Evolutionary conservation across 2,329 filamentous ascomycete species (phyloP), one percentile per base, ranked within the genome.

Genomic region (Dactylellina sp.): DNA sequence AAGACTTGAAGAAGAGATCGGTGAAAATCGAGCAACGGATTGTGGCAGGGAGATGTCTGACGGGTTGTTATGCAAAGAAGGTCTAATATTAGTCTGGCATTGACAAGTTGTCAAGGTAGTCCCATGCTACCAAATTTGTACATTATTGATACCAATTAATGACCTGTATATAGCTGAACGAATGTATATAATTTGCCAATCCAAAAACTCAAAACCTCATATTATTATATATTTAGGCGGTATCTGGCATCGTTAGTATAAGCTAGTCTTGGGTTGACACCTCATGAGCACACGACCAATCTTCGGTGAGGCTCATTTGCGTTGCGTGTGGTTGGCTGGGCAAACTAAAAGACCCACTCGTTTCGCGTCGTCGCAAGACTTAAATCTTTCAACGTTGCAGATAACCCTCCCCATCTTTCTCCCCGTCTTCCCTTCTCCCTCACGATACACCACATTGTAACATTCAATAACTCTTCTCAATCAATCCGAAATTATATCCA

Each of bases 11-110:
- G 46, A 75, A 40, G 25, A 59, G 46, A 22, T 75, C 75, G 28
- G 57, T 47, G 2, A 75, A 65, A 42, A 72, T 78, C 6, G 76
- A 76, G 53, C 77, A 78, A 71, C 62, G 62, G 42, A 62, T 78
- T 9, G 61, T 65, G 7, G 78, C 76, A 50, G 77, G 77, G 14
- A 66, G 76, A 46, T 76, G 76, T 18, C 32, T 75, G 28, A 75
- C 56, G 7, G 71, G 49, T n/a, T 75, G 71, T 16, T 70, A 75
- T 53, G 71, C 71, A 18, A 68, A 56, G 44, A 55, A 37, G 2
- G 55, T 32, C 37, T 60, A 40, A 72, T 22, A 7, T 49, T 16
- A n/a, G 16, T 12, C n/a, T 25, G 46, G 14, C 3, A 25, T 9
- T 9, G 28, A 32, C 28, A 32, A 9, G 9, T 32, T 32, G 28